phyloP scores from a whole-genome alignment of 371 early-diverging fungal genomes.

The Saksenaea oblongispora region DNA sequence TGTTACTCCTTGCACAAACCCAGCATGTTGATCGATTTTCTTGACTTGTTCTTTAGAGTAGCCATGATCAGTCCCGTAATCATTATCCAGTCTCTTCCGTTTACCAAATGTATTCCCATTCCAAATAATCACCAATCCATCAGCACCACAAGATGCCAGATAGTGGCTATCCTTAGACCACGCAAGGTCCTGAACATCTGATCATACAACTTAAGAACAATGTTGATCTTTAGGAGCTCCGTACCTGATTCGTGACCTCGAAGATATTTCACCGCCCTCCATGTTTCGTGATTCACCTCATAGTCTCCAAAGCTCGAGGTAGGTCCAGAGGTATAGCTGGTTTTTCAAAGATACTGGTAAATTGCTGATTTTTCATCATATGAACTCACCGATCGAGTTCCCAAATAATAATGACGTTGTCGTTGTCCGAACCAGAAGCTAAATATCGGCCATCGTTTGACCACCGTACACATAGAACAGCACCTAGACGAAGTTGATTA shows the following conservation, averaged over 20 bases:
- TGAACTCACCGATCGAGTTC: conserved; percentile 63
- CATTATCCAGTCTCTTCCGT: neutral
- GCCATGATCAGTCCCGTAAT: neutral
- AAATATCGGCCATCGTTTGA: conserved; percentile 76
- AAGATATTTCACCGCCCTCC: conserved; percentile 80
- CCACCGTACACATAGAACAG: conserved; percentile 92
- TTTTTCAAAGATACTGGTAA: neutral
- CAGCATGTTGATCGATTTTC: conserved; percentile 73
- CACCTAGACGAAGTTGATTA: conserved; percentile 66
- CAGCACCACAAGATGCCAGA: conserved; percentile 92
- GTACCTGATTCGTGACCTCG: conserved; percentile 90
- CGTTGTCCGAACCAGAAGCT: conserved; percentile 88
- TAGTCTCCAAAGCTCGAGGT: conserved; percentile 57
- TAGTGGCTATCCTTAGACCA: conserved; percentile 91
- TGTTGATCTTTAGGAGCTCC: neutral
- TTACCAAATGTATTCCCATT: conserved; percentile 79
- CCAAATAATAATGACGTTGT: conserved; percentile 92
- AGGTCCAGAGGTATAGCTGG: conserved; percentile 9
- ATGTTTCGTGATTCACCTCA: conserved; percentile 72
- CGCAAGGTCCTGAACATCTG: conserved; percentile 90
- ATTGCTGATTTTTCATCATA: neutral
- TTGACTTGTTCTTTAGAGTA: conserved; percentile 55
- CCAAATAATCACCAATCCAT: conserved; percentile 87
- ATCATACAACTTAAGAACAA: neutral
- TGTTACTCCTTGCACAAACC: conserved; percentile 95